Evolutionary conservation across 495 filamentous ascomycete species (phyloP), one percentile per base, ranked within the genome.

Genomic region (Xylaria grammica): DNA sequence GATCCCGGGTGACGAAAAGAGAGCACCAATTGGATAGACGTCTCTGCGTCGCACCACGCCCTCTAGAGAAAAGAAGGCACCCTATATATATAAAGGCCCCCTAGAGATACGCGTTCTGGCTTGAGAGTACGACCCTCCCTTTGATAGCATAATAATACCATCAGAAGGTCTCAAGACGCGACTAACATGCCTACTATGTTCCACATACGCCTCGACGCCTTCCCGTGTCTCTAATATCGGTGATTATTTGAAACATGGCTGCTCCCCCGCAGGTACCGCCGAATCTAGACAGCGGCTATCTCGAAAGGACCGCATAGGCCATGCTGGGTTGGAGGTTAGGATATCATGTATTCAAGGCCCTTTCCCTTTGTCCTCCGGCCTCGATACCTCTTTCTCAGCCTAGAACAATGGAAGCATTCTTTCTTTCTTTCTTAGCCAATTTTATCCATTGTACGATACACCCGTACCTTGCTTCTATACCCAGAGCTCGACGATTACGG

Each of bases 71-170:
- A n/a, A n/a, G n/a, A n/a, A n/a, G n/a, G n/a, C n/a, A n/a, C n/a
- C n/a, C n/a, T n/a, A n/a, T n/a, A n/a, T n/a, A n/a, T n/a, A n/a
- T n/a, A n/a, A n/a, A n/a, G n/a, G n/a, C n/a, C n/a, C n/a, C n/a
- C n/a, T n/a, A n/a, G n/a, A n/a, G n/a, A n/a, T n/a, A n/a, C n/a
- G n/a, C n/a, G n/a, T n/a, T n/a, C n/a, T n/a, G n/a, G n/a, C n/a
- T n/a, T n/a, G n/a, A n/a, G n/a, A n/a, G n/a, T n/a, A n/a, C 56
- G 30, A 58, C 54, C 53, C 54, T 58, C 44, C 22, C 29, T 24
- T 48, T 10, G 11, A 60, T 36, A 38, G 19, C n/a, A 15, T 32
- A 8, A 29, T 48, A 15, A 60, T 45, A 17, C 20, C 19, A 59
- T 42, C 40, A 29, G 19, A 57, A 2, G 22, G 6, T 9, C 26